These are phyloP conservation scores for Sporothrix dimorphospora DNA, from an alignment of 2,329 filamentous ascomycete genomes.

Conservation along the genomic window DNA sequence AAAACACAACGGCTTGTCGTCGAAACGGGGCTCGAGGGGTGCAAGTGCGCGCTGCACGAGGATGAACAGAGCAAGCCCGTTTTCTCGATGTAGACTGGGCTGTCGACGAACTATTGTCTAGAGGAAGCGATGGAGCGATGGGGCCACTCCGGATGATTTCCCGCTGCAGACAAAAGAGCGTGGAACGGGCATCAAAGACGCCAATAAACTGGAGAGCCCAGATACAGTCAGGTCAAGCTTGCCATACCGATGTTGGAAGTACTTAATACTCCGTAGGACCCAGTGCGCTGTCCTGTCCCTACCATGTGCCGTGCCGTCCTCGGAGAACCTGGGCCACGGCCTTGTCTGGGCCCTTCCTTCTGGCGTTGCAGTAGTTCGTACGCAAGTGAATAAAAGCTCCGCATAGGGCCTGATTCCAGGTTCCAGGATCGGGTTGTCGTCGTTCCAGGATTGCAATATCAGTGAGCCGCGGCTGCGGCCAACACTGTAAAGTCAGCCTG, in stretches of 20 bases:
- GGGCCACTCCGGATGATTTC: neutral
- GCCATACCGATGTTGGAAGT: neutral
- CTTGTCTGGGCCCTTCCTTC: neutral
- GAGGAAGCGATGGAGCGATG: neutral
- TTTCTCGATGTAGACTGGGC: neutral
- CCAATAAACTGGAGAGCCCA: neutral
- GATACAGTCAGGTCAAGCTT: neutral
- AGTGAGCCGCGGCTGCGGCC: neutral
- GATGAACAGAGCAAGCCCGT: neutral
- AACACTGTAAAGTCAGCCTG: too few species aligned
- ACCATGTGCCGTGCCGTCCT: neutral
- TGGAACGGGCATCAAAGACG: neutral
- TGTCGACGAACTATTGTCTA: neutral
- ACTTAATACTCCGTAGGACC: neutral
- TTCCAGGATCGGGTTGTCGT: neutral
- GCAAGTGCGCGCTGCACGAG: neutral
- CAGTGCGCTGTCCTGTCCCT: constrained; percentile 1
- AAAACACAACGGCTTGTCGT: neutral
- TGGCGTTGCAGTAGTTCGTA: neutral
- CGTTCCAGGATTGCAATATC: neutral
- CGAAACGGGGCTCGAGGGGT: neutral
- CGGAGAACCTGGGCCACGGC: neutral
- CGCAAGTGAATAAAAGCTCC: neutral
- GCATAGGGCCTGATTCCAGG: neutral
- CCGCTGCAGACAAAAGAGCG: neutral